Base-by-base conservation (phyloP, 257 asterid genomes). In the Salvia splendens region DNA sequence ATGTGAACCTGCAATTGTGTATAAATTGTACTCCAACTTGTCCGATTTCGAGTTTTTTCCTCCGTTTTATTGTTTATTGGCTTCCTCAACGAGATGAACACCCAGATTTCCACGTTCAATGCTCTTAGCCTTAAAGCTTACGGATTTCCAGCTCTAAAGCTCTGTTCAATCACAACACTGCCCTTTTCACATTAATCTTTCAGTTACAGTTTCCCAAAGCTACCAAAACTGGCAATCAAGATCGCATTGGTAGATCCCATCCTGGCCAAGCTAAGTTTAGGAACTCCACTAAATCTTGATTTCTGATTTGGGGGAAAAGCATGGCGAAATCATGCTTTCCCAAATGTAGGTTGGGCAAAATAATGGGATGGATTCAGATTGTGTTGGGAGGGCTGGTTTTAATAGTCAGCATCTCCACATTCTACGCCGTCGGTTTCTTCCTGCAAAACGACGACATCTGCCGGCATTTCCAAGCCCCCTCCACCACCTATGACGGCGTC, bases 361-460 rank as follows among this genome's bases (percentile, higher is more conserved):
- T 87, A 43, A 82, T 92, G 86, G 86, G 89, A 11, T 89, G 88
- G 81, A 68, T 87, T 49, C 96, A 92, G 48, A 40, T 86, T 20
- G 36, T 84, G 33, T 70, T 92, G 1, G 96, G 98, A 67, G 83
- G 79, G 35, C 75, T 92, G 9, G 95, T 92, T 8, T 84, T 92
- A 47, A 45, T 82, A 5, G 83, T 86, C 8, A 92, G 96, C 84
- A 40, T 92, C 66, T 87, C 89, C 58, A 86, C 88, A 72, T 78
- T 92, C 54, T 92, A 89, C 74, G 77, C 86, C 5, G 89, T 81
- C 10, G 95, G 96, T 0, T 82, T 85, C 51, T 86, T 89, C 81
- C 28, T 85, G 17, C 89, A 79, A 24, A 78, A 83, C 33, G 96
- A 92, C 50, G 96, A 89, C 58, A 72, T 92, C 8, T 89, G 95